Conservation (phyloP, 345 rosid species). For the Isatis tinctoria region DNA sequence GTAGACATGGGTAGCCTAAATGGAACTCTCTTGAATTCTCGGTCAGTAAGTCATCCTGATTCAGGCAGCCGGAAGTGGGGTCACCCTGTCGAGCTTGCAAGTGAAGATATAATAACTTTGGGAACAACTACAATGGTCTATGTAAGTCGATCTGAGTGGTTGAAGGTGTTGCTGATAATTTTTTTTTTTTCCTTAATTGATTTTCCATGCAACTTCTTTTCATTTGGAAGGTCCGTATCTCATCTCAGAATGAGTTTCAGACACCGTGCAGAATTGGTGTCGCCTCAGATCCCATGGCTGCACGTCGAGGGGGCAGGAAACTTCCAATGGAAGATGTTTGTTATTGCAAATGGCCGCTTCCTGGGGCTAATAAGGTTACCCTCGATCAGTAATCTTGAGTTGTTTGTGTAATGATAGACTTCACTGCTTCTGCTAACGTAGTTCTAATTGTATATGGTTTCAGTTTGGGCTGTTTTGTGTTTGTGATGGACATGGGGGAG, state of each 20-base stretch:
- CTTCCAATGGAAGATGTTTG: constrained; percentile 96
- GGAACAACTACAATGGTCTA: constrained; percentile 72
- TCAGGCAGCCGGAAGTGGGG: constrained; percentile 79
- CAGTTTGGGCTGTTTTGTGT: constrained; percentile 96
- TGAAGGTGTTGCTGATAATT: background rate
- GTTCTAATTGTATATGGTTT: constrained; percentile 17
- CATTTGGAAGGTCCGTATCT: constrained; percentile 64
- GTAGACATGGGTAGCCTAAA: constrained; percentile 96
- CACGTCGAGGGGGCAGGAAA: constrained; percentile 89
- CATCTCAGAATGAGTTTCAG: constrained; percentile 46
- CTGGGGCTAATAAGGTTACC: constrained; percentile 72
- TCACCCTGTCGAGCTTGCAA: constrained; percentile 66
- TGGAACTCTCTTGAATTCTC: constrained; percentile 88
- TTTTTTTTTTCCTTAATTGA: background rate
- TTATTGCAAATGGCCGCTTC: constrained; percentile 91
- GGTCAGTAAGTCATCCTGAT: constrained; percentile 56
- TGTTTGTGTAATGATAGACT: constrained; percentile 7
- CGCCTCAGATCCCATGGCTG: constrained; percentile 94
- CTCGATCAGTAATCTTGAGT: constrained; percentile 21
- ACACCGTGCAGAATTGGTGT: constrained; percentile 77
- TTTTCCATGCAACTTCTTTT: constrained; percentile 15
- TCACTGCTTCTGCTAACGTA: constrained; percentile 17
- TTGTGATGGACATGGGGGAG: constrained; percentile 99
- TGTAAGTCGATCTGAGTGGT: constrained; percentile 48
- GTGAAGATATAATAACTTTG: constrained; percentile 76